phyloP scores from a whole-genome alignment of 2,329 filamentous ascomycete genomes.

The Drechslerella coelobrocha region DNA sequence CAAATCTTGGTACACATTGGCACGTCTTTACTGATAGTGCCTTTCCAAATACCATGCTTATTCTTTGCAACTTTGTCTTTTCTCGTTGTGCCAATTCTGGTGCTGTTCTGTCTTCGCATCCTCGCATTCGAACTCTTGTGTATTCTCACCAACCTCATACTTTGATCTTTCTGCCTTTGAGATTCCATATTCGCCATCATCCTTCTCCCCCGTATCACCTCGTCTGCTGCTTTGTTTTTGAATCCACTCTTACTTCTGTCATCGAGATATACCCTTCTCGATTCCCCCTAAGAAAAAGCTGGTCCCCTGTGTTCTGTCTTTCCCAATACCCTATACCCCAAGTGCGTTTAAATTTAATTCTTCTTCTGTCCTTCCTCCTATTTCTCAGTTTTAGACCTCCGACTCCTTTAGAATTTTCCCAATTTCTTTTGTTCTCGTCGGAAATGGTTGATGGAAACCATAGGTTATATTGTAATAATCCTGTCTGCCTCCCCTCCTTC shows the following conservation, averaged over 20 bases:
- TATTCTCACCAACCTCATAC: constrained; percentile 23
- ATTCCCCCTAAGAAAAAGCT: constrained; percentile 32
- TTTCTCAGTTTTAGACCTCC: constrained; percentile 45
- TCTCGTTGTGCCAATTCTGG: constrained; percentile 10
- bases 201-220: constrained; percentile 13
- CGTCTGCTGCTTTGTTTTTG: constrained; percentile 10
- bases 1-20: constrained; percentile 46
- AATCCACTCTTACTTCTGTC: neutral
- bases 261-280: constrained; percentile 39
- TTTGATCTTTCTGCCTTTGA: constrained; percentile 8
- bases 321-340: constrained; percentile 49
- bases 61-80: constrained; percentile 29
- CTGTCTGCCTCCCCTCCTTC: neutral
- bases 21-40: constrained; percentile 31
- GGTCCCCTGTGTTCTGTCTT: constrained; percentile 40
- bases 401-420: constrained; percentile 42
- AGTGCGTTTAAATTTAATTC: constrained; percentile 50
- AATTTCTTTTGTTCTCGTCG: constrained; percentile 36
- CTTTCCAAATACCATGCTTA: constrained; percentile 44
- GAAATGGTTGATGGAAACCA: constrained; percentile 46
- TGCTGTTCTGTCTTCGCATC: constrained; percentile 2
- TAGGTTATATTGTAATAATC: constrained; percentile 49
- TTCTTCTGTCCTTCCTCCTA: constrained; percentile 35
- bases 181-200: neutral
- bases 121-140: constrained; percentile 37